Conservation (phyloP, 2,329 filamentous ascomycete species). For the Madurella fahalii region DNA sequence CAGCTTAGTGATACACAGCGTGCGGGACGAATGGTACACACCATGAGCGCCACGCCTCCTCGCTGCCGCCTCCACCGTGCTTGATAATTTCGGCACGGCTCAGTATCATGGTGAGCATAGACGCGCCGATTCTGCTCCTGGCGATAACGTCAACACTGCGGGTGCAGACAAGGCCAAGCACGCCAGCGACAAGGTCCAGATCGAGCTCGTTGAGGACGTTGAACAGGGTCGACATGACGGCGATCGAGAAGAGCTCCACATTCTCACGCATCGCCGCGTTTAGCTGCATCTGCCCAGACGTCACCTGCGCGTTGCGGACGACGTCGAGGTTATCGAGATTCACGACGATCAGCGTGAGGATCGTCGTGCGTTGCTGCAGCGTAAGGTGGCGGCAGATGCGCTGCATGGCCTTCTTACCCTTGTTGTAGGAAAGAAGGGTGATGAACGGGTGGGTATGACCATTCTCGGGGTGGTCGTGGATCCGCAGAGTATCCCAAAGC, state of each 20-base stretch:
- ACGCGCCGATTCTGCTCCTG: constrained; percentile 81
- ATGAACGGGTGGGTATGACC: constrained; percentile 78
- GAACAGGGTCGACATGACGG: constrained; percentile 87
- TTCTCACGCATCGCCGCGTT: constrained; percentile 79
- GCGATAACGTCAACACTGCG: constrained; percentile 81
- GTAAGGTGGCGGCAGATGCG: constrained; percentile 92
- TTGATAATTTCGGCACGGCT: constrained; percentile 92
- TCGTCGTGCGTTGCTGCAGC: constrained; percentile 88
- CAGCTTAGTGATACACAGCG: constrained; percentile 25
- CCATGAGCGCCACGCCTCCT: constrained; percentile 79
- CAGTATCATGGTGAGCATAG: constrained; percentile 88
- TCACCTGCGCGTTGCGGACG: constrained; percentile 73
- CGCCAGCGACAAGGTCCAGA: constrained; percentile 83
- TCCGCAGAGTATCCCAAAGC: constrained; percentile 83
- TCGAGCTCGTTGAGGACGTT: constrained; percentile 87
- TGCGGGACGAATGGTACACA: constrained; percentile 34
- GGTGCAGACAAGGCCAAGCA: constrained; percentile 79
- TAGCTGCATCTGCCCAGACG: constrained; percentile 66
- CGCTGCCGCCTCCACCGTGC: constrained; percentile 66
- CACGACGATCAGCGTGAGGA: constrained; percentile 91
- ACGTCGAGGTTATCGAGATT: constrained; percentile 92
- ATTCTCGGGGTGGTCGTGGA: constrained; percentile 74
- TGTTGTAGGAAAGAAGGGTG: constrained; percentile 86
- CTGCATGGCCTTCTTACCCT: constrained; percentile 94
- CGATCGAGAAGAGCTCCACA: constrained; percentile 82